These are phyloP conservation scores for Rhodotorula sp. DNA, from an alignment of 1,284 basidiomycete genomes.

Conservation along the genomic window DNA sequence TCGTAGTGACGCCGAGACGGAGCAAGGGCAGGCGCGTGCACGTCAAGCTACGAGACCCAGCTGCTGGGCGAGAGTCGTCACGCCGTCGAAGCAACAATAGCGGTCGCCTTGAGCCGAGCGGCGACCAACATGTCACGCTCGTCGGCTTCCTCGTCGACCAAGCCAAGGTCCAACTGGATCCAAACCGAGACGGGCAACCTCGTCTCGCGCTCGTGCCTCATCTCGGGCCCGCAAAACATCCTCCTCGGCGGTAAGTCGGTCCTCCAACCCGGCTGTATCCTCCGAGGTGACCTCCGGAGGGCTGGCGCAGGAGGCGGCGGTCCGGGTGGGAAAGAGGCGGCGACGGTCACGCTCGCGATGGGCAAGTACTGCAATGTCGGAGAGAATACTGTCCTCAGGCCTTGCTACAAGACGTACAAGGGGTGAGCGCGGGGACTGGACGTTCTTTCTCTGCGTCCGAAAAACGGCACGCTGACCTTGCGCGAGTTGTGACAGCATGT, in stretches of 20 bases:
- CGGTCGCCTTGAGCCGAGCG: neutral
- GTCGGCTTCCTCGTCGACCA: neutral
- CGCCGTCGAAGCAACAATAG: neutral
- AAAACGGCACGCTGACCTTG: neutral
- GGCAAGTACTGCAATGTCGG: conserved; percentile 90
- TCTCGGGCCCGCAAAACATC: conserved; percentile 92
- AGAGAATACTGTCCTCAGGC: conserved; percentile 78
- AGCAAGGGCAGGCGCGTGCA: neutral
- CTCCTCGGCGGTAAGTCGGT: conserved; percentile 96
- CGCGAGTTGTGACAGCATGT: conserved; percentile 54
- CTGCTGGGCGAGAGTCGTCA: neutral
- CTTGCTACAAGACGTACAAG: conserved; percentile 82
- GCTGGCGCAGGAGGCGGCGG: conserved; percentile 41
- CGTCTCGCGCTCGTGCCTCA: conserved; percentile 87
- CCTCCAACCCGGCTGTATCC: conserved; percentile 81
- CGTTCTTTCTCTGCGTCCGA: neutral
- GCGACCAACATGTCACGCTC: neutral
- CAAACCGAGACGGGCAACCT: conserved; percentile 76
- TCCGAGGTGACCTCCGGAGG: conserved; percentile 74
- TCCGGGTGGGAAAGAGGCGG: conserved; percentile 70
- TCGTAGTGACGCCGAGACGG: no score
- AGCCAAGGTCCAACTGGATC: conserved; percentile 25
- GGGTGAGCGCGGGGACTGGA: conserved; percentile 50
- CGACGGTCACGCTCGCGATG: conserved; percentile 86
- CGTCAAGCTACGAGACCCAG: neutral